These are phyloP conservation scores for Huntiella decipiens DNA, from an alignment of 2,329 filamentous ascomycete species.

Conservation along the genomic window DNA sequence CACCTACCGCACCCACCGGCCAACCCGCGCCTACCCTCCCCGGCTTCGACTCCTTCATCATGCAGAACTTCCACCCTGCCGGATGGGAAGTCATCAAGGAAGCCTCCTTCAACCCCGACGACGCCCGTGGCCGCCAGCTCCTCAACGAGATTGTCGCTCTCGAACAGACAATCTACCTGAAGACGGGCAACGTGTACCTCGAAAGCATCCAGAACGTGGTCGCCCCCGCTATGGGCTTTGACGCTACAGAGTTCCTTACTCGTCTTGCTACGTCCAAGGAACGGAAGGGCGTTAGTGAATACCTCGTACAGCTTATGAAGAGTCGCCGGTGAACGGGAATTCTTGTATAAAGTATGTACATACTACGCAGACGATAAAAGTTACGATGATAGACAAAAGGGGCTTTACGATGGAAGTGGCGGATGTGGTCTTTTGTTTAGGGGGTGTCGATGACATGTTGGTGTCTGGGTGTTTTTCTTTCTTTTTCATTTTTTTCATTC, in stretches of 20 bases:
- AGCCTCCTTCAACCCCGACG: constrained; percentile 59
- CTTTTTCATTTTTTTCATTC: neutral
- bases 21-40: constrained; percentile 44
- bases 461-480: neutral
- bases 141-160: constrained; percentile 72
- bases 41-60: constrained; percentile 82
- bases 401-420: neutral
- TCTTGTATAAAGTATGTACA: neutral
- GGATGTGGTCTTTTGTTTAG: neutral
- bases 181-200: constrained; percentile 70
- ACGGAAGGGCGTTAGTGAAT: constrained; percentile 43
- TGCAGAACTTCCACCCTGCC: constrained; percentile 70
- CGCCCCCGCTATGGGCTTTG: constrained; percentile 45
- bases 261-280: constrained; percentile 39
- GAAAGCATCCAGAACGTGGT: constrained; percentile 44
- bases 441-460: neutral
- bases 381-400: neutral
- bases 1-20: constrained; percentile 27
- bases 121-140: constrained; percentile 77
- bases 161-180: constrained; percentile 77
- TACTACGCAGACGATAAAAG: neutral
- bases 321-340: constrained; percentile 17
- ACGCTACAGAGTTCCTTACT: constrained; percentile 39
- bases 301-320: constrained; percentile 40
- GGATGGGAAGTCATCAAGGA: constrained; percentile 79